Evolutionary conservation across 495 filamentous ascomycete species (phyloP).

Genomic region (Tuber umbilicatum): DNA sequence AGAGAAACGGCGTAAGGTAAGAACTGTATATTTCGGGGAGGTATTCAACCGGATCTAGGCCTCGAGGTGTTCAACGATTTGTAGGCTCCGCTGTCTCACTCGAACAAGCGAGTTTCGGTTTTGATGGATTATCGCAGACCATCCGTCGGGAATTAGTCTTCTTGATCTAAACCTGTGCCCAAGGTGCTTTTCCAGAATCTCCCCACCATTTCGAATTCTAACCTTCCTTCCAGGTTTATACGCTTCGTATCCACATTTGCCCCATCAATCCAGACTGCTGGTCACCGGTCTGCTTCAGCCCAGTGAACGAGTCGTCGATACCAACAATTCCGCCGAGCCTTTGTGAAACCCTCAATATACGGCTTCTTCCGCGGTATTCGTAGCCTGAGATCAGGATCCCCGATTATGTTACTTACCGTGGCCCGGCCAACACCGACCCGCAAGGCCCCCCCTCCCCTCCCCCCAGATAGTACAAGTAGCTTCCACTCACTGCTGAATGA

Average conservation of each 20-base stretch:
- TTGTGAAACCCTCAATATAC: neutral
- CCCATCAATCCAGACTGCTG: neutral
- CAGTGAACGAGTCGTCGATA: too few species aligned
- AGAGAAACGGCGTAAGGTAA: neutral
- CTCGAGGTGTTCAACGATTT: neutral
- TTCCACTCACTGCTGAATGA: neutral
- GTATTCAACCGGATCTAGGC: neutral
- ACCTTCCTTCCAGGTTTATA: neutral
- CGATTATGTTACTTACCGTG: neutral
- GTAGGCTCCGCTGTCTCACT: neutral
- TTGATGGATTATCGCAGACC: neutral
- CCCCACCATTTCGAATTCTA: neutral
- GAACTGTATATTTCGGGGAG: neutral
- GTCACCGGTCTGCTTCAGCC: too few species aligned
- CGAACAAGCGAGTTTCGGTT: neutral
- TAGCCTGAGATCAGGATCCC: neutral
- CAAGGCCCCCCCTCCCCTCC: neutral
- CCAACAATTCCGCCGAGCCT: neutral
- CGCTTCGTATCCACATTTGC: neutral
- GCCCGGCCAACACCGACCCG: neutral
- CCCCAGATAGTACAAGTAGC: neutral
- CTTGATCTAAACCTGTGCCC: neutral
- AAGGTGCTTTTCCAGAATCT: neutral
- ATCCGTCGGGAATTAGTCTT: neutral
- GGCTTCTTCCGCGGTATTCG: neutral